A percentile compares a stretch with the other conserved stretches of the same genome.
Conservation (phyloP, 2,329 filamentous ascomycete species). For the Bertia moriformis region DNA sequence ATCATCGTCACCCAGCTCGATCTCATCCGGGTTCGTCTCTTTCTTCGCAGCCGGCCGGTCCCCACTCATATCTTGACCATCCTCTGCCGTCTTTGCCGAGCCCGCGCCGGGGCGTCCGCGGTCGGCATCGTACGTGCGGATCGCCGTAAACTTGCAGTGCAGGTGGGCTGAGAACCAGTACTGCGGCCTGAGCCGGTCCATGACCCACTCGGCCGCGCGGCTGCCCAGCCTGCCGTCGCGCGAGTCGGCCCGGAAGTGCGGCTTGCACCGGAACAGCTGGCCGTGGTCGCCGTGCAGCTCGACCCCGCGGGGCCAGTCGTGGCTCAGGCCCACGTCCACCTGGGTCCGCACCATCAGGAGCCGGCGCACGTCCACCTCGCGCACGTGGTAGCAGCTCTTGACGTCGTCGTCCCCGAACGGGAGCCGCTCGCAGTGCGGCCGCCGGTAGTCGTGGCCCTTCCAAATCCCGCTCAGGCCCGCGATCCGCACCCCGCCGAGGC, state of each 20-base stretch:
- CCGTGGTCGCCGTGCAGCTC: constrained; percentile 63
- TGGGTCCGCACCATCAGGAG: constrained; percentile 71
- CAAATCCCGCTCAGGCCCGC: constrained; percentile 87
- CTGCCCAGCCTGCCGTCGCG: constrained; percentile 63
- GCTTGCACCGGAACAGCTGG: constrained; percentile 59
- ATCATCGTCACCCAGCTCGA: constrained; percentile 52
- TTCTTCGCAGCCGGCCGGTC: neutral
- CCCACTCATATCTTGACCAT: constrained; percentile 7
- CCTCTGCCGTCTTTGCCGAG: constrained; percentile 2
- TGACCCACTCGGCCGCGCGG: constrained; percentile 61
- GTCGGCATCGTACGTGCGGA: constrained; percentile 33
- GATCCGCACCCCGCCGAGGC: constrained; percentile 72
- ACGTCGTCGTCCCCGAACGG: constrained; percentile 69
- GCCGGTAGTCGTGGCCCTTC: constrained; percentile 79
- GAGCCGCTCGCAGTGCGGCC: constrained; percentile 71
- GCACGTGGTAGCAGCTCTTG: constrained; percentile 73
- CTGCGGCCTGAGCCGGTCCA: constrained; percentile 66
- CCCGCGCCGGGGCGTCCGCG: constrained; percentile 16
- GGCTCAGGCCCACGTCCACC: constrained; percentile 80
- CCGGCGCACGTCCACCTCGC: constrained; percentile 79
- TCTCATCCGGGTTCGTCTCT: constrained; percentile 48
- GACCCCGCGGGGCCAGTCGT: constrained; percentile 83
- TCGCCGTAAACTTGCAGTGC: constrained; percentile 73
- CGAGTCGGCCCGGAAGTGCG: constrained; percentile 63
- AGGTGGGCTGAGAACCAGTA: constrained; percentile 93